These are phyloP conservation scores for Rhynchospora tenuis DNA, from an alignment of 176 grass and related monocot genomes.

Conservation along the genomic window DNA sequence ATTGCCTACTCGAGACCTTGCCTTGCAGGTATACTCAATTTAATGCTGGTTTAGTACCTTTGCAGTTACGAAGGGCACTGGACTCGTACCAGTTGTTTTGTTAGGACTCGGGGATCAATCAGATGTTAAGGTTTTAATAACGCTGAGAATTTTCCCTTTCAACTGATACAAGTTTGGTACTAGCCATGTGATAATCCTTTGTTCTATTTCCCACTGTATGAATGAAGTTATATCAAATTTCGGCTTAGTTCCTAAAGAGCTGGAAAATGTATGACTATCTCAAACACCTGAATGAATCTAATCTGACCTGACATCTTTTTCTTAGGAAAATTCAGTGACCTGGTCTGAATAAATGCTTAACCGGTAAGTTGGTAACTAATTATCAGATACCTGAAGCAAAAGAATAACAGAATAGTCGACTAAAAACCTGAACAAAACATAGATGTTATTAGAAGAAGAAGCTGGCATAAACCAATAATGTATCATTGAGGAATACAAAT, in stretches of 20 bases:
- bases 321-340: background rate
- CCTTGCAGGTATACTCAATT: constrained; percentile 59
- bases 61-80: background rate
- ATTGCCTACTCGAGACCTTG: constrained; percentile 81
- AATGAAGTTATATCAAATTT: background rate
- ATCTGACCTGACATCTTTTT: background rate
- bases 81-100: background rate
- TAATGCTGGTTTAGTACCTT: background rate
- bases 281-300: background rate
- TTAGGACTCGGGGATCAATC: background rate
- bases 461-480: background rate
- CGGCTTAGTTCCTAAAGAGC: background rate
- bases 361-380: background rate
- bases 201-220: background rate
- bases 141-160: background rate
- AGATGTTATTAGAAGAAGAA: background rate
- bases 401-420: background rate
- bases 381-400: background rate
- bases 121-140: background rate
- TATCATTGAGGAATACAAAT: background rate
- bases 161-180: background rate
- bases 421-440: background rate
- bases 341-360: background rate
- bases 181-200: background rate
- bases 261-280: background rate